These are phyloP conservation scores for Pholiota conissans DNA, from an alignment of 768 basidiomycete species.

Conservation along the genomic window DNA sequence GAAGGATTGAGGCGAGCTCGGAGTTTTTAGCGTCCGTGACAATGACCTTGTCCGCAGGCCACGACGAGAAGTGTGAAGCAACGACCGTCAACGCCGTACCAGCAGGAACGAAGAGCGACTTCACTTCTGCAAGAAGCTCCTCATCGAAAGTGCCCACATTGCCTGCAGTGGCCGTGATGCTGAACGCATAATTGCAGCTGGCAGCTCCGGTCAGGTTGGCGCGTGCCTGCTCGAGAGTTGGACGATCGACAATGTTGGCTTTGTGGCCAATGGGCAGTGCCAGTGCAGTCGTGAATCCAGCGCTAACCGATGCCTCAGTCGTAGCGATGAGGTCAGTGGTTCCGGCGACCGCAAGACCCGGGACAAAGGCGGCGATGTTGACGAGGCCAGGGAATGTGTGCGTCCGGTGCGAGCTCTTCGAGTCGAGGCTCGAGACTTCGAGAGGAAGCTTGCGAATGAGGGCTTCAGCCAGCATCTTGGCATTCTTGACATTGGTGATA, in stretches of 20 bases:
- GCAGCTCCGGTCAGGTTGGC: constrained; percentile 61
- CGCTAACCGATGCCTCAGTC: constrained; percentile 81
- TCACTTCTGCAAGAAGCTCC: constrained; percentile 76
- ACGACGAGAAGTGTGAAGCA: constrained; percentile 85
- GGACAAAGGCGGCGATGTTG: constrained; percentile 86
- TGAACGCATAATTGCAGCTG: constrained; percentile 87
- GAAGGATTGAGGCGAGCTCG: constrained; percentile 88
- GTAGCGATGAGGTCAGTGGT: constrained; percentile 64
- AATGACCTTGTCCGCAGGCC: constrained; percentile 92
- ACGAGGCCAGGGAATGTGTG: constrained; percentile 91
- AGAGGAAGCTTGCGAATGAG: constrained; percentile 87
- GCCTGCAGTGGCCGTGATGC: constrained; percentile 68
- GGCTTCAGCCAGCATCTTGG: constrained; percentile 94
- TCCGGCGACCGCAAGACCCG: constrained; percentile 54
- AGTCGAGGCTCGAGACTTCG: constrained; percentile 88
- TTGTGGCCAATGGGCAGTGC: constrained; percentile 71
- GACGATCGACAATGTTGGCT: constrained; percentile 64
- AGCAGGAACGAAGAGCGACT: constrained; percentile 83
- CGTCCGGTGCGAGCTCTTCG: constrained; percentile 90
- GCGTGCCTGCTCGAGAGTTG: constrained; percentile 68
- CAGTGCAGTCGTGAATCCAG: constrained; percentile 87
- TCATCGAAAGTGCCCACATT: constrained; percentile 70
- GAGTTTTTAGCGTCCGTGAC: constrained; percentile 91
- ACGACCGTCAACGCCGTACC: constrained; percentile 68
- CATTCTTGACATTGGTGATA: constrained; percentile 98